Conservation (phyloP, 2,329 filamentous ascomycete species). For the Botrytis squamosa region DNA sequence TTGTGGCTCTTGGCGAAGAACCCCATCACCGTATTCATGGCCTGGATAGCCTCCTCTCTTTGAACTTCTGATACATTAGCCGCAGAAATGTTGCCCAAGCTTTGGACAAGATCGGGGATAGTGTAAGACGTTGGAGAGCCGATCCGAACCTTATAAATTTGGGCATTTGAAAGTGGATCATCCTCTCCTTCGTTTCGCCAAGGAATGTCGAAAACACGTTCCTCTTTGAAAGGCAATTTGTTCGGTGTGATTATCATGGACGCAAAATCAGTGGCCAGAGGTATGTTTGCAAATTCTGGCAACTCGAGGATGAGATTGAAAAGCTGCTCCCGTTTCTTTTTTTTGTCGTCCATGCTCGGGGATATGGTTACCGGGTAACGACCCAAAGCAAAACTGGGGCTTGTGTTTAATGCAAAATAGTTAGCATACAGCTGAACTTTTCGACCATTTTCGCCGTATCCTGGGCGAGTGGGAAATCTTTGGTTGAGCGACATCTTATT, state of each 20-base stretch:
- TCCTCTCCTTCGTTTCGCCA: slow-evolving; percentile 36
- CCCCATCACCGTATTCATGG: slow-evolving; percentile 57
- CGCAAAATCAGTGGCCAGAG: slow-evolving; percentile 35
- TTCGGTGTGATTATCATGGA: slow-evolving; percentile 34
- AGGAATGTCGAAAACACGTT: slow-evolving; percentile 24
- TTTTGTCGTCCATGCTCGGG: slow-evolving; percentile 33
- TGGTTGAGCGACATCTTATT: slow-evolving; percentile 25
- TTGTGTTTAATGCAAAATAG: slow-evolving; percentile 35
- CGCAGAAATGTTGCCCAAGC: slow-evolving; percentile 23
- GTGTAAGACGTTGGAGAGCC: slow-evolving; percentile 27
- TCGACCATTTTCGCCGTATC: slow-evolving; percentile 35
- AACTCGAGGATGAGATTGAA: slow-evolving; percentile 33
- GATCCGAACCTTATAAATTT: slow-evolving; percentile 29
- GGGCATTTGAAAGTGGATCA: slow-evolving; percentile 26
- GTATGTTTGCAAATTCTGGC: slow-evolving; percentile 30
- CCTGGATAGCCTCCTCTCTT: slow-evolving; percentile 53
- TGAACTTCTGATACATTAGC: slow-evolving; percentile 25
- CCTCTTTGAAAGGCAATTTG: slow-evolving; percentile 12
- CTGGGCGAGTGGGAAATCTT: slow-evolving; percentile 35
- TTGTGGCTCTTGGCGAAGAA: slow-evolving; percentile 44
- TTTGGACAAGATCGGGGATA: slow-evolving; percentile 29
- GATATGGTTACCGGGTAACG: slow-evolving; percentile 36
- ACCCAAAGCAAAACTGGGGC: slow-evolving; percentile 29
- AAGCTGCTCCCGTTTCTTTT: slow-evolving; percentile 30
- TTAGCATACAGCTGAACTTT: slow-evolving; percentile 37